These are phyloP conservation scores for Eucalyptus marginata DNA, from an alignment of 345 rosid genomes.

Conservation along the genomic window DNA sequence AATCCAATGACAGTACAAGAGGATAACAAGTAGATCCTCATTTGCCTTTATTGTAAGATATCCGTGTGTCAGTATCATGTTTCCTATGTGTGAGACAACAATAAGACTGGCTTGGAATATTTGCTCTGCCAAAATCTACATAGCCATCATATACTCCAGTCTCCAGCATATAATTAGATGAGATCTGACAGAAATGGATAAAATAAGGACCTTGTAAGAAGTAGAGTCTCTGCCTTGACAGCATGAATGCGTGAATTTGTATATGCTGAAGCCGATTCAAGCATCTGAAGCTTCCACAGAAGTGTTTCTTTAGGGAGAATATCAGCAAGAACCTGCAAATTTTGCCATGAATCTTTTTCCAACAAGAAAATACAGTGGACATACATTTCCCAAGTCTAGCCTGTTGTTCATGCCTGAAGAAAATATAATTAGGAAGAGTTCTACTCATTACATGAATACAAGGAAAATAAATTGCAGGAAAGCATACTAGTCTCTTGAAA, in stretches of 20 bases:
- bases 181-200: neutral
- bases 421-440: neutral
- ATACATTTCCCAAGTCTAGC: neutral
- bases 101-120: neutral
- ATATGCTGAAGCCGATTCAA: slow-evolving; percentile 48
- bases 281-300: slow-evolving; percentile 68
- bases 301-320: slow-evolving; percentile 60
- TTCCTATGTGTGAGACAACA: neutral
- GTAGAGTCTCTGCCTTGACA: slow-evolving; percentile 50
- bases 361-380: neutral
- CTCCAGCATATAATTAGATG: neutral
- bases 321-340: slow-evolving; percentile 43
- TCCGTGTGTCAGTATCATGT: neutral
- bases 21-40: neutral
- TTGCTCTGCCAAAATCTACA: neutral
- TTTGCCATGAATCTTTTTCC: slow-evolving; percentile 1
- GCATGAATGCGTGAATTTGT: slow-evolving; percentile 62
- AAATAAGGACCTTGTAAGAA: slow-evolving; percentile 35
- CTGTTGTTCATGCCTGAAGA: neutral
- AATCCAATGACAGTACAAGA: neutral
- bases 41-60: neutral
- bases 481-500: neutral
- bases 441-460: neutral
- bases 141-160: neutral
- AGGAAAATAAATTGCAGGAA: neutral